Conservation (phyloP, 257 asterid species). For the Euphrasia confusa region DNA sequence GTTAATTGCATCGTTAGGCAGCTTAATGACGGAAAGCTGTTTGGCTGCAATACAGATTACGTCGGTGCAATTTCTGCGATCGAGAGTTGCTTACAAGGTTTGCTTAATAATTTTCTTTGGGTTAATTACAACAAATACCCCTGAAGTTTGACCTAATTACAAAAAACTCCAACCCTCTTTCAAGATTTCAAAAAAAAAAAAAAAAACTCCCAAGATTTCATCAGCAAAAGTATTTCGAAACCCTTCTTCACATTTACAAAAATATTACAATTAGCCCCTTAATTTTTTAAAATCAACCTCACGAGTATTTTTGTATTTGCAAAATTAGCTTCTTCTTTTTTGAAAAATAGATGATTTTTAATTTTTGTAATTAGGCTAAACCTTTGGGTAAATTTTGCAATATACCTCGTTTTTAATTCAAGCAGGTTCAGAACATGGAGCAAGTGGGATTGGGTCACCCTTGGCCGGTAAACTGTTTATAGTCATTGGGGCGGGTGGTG, state of each 20-base stretch:
- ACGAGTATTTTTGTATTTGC: no score
- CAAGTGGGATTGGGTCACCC: slow-evolving; percentile 44
- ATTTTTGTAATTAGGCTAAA: no score
- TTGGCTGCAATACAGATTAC: slow-evolving; percentile 92
- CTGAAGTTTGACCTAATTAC: not conserved
- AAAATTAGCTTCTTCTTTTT: no score
- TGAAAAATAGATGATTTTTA: no score
- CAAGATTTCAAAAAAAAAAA: no score
- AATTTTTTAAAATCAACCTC: no score
- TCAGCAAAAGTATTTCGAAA: no score
- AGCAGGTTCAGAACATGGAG: slow-evolving; percentile 34
- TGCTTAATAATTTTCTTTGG: slow-evolving; percentile 15
- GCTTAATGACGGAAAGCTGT: slow-evolving; percentile 70
- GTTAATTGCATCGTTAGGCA: slow-evolving; percentile 69
- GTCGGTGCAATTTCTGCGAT: slow-evolving; percentile 92
- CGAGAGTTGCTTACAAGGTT: slow-evolving; percentile 81
- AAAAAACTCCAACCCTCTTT: no score
- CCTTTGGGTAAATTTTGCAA: no score
- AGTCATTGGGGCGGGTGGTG: slow-evolving; percentile 98
- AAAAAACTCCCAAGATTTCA: no score
- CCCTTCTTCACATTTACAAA: no score
- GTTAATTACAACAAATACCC: not conserved
- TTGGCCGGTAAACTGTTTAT: slow-evolving; percentile 77
- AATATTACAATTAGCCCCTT: no score
- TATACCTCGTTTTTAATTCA: not conserved